Evolutionary conservation across 192 early-diverging fungal genomes (phyloP), one percentile per base, ranked within the genome.

Genomic region (Coemansia sp.): DNA sequence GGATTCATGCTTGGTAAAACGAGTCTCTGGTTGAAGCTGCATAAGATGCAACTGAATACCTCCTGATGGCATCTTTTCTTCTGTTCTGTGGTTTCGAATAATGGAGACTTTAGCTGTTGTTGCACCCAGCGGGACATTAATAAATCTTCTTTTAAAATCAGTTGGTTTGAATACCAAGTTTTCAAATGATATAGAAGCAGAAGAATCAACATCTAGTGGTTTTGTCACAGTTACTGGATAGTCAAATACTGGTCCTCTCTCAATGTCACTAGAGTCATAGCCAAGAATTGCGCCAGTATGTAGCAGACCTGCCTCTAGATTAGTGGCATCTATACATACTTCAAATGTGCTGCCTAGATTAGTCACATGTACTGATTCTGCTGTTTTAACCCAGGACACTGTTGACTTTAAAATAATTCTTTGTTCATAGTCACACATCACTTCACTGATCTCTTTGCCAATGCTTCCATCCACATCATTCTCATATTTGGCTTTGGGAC

Each of bases 211-310:
- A 16, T 64, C 69, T 10, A 77, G 48, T 18, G 94, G 93, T 76
- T 96, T 97, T 61, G 89, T 88, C 14, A 98, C 90, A 8, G 92
- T 94, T 14, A 99, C 83, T 11, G 96, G 96, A 48, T 98, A 74
- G 50, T 79, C 77, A 82, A 96, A 96, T 2, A 97, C 72, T 5
- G 90, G 90, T 5, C 93, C 94, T 30, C 86, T 89, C 18, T 84
- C 88, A 28, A 83, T 76, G 59, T 84, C 77, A 30, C 77, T 68
- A 11, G 93, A 87, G 70, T 99, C 95, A 75, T 88, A 93, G 2
- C 86, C 96, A 30, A 81, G 67, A 25, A 99, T 85, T 48, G 92
- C 77, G 1, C 85, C 93, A 64, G 80, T 84, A 67, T 99, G 93
- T 45, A 94, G 82, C 48, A 80, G 74, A 0, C 95, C 94, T 5